Evolutionary conservation across 352 stramenopile species (phyloP), one percentile per base, ranked within the genome.

Genomic region (Lagenidium giganteum): DNA sequence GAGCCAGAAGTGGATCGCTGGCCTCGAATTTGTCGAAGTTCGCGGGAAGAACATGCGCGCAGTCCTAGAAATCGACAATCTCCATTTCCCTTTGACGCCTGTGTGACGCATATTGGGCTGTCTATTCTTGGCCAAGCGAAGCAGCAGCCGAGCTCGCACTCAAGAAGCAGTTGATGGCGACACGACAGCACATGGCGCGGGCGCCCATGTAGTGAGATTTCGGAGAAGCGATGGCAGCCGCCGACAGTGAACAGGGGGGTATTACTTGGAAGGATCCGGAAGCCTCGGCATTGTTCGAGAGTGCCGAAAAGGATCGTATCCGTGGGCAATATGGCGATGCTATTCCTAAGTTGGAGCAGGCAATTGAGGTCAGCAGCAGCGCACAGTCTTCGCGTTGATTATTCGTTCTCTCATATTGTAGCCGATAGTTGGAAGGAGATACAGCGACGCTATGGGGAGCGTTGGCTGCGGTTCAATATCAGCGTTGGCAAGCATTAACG

Each of bases 391-490:
- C 13, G 9, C 22, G 11, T 42, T 16, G 7, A n/a, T 42, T 24
- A n/a, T 11, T 42, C 35, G 16, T 7, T 13, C n/a, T 13, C 12
- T 42, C 9, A 2, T 35, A 6, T 24, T n/a, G n/a, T 17, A 22
- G 6, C 1, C 25, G 9, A 5, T 42, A 90, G 77, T 20, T 56
- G 20, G 70, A 84, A 55, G 67, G 55, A 2, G 67, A 90, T 33
- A 80, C 62, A 0, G 70, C 67, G 21, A 44, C 61, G 21, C 31
- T 90, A 9, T 90, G 77, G 77, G 39, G 47, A 17, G 71, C 87
- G 39, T 47, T 90, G 3, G 74, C 77, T 1, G 51, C 79, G 25
- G 62, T 65, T 3, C 72, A 86, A 39, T 84, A 70, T 33, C 60
- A 80, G 42, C 54, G 64, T 18, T 90, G 77, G 77, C 66, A 82